Conservation (phyloP, 129 eudicot species). For the Arctium minus region DNA sequence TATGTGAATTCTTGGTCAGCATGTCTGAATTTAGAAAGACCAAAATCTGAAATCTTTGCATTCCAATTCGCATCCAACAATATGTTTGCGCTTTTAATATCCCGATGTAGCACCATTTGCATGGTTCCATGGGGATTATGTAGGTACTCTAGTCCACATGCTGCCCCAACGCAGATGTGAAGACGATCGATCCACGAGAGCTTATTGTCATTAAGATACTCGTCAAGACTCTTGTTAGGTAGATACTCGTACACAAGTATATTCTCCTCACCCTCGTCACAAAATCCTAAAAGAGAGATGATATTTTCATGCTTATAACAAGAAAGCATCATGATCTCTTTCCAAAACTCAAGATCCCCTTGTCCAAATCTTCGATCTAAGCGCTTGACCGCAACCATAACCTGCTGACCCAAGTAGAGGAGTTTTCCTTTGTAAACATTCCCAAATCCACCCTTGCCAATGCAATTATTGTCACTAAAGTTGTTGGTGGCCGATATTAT, state of each 20-base stretch:
- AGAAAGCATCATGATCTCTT: neutral
- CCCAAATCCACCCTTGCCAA: neutral
- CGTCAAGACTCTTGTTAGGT: neutral
- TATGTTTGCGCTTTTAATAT: neutral
- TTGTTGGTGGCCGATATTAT: neutral
- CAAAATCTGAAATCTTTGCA: neutral
- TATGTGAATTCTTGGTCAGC: neutral
- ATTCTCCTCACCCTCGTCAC: neutral
- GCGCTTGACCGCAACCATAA: neutral
- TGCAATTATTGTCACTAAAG: neutral
- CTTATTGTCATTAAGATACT: neutral
- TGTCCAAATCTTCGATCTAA: neutral
- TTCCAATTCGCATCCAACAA: neutral
- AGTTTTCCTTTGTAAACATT: neutral
- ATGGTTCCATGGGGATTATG: neutral
- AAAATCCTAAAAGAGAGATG: neutral
- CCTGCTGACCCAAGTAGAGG: neutral
- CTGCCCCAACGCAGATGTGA: neutral
- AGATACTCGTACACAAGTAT: neutral
- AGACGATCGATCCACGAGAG: neutral
- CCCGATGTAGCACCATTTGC: neutral
- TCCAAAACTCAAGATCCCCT: neutral
- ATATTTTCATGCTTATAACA: neutral
- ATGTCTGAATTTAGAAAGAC: neutral
- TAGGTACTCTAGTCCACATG: neutral